Base-by-base conservation (phyloP, 164 flowering plant genomes). In the Piper longum region DNA sequence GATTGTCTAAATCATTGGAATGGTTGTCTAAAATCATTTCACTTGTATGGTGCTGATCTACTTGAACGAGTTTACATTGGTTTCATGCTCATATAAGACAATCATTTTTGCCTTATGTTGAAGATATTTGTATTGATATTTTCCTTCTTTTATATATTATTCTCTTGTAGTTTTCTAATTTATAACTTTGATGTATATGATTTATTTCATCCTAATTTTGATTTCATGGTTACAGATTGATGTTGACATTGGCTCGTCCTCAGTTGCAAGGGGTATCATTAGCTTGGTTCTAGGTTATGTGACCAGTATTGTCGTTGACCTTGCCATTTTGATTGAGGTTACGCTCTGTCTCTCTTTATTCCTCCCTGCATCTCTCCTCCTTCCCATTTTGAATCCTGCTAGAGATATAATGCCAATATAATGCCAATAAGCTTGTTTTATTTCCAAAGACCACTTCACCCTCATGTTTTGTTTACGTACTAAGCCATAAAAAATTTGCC, bases 231-330 rank as follows among this genome's bases (percentile, higher is more conserved):
- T 78, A 75, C 87, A 93, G 97, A 82, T 95, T 71, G 99, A 88
- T 79, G 96, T 95, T 64, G 97, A 95, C 79, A 90, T 95, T 73
- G 96, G 99, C 67, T 95, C 97, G 64, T 95, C 99, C 56, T 84
- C 99, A 58, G 99, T 95, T 52, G 99, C 99, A 44, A 85, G 79
- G 72, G 76, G 97, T 64, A 85, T 90, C 68, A 81, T 90, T 54
- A 80, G 95, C 57, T 86, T 90, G 66, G 99, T 95, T 66, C 88
- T 95, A 60, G 96, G 97, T 77, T 90, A 88, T 64, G 88, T 95
- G 61, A 95, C 99, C 52, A 90, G 96, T 80, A 63, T 95, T 51
- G 95, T 90, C 52, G 95, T 95, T 63, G 99, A 95, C 81, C 91
- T 95, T 64, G 97, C 95, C 51, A 82, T 95, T 69, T 63, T 90